phyloP scores from a whole-genome alignment of 768 basidiomycete species.

The Boletus reticulatus region DNA sequence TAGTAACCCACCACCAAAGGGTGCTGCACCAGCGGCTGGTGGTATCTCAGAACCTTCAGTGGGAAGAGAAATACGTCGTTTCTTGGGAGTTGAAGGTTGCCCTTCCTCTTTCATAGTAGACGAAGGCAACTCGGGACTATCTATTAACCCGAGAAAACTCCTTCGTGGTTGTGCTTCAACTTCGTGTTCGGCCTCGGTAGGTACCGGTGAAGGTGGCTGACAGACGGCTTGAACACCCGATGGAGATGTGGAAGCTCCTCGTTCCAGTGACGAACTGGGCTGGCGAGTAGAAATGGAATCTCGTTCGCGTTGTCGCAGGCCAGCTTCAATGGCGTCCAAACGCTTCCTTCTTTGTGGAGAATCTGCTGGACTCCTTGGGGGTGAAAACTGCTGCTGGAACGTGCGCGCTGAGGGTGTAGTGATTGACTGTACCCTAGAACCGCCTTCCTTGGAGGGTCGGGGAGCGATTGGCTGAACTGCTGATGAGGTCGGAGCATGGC shows the following conservation, averaged over 20 bases:
- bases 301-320: conserved; percentile 14
- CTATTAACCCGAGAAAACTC: conserved; percentile 26
- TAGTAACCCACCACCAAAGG: conserved; percentile 1
- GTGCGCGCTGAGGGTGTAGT: background rate
- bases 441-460: background rate
- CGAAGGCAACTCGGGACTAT: conserved; percentile 8
- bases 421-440: background rate
- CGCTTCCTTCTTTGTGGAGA: conserved; percentile 12
- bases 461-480: background rate
- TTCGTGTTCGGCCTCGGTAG: conserved; percentile 25
- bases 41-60: background rate
- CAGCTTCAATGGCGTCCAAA: conserved; percentile 13
- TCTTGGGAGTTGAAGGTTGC: conserved; percentile 27
- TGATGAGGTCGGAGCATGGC: background rate
- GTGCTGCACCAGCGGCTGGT: background rate
- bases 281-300: conserved; percentile 12
- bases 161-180: conserved; percentile 9
- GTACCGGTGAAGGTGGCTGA: conserved; percentile 27
- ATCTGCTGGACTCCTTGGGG: background rate
- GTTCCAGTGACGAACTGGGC: conserved; percentile 3
- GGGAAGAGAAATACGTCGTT: conserved; percentile 11
- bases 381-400: background rate
- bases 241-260: background rate
- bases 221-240: background rate
- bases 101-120: conserved; percentile 10